Evolutionary conservation across 345 rosid species (phyloP), one percentile per base, ranked within the genome.

Genomic region (Anacardium occidentale): DNA sequence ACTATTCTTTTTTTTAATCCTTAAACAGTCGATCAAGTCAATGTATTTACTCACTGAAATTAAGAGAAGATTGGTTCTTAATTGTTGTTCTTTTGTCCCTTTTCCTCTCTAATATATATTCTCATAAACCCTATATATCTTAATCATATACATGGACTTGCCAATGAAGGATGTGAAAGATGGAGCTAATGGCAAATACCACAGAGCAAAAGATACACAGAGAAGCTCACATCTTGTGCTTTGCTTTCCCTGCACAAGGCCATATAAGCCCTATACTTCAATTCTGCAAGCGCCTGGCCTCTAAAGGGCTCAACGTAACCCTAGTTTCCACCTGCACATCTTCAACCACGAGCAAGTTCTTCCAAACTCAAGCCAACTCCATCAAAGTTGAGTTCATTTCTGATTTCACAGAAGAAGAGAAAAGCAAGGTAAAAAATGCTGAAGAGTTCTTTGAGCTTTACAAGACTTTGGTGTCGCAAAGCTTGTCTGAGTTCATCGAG

Each of bases 221-320:
- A 25, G 47, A 65, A 66, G 45, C 74, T 29, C 64, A 72, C 15
- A 80, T 18, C 62, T 84, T 60, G 79, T 86, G 18, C 13, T 83
- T 24, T 56, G 85, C 0, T 14, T 80, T 74, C 25, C 82, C 88
- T 1, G 20, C 48, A 8, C 90, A 83, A 76, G 90, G 94, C 10
- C 91, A 82, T 79, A 72, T 88, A 11, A 88, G 80, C 68, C 92
- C 92, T 26, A 74, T 84, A 55, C 79, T 86, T 63, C 87, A 86
- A 48, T 85, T 87, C 84, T 81, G 86, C 37, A 87, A 88, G 64
- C 88, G 87, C 55, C 45, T 90, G 12, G 74, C 69, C 75, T 79
- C 82, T 57, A 87, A 78, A 70, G 86, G 89, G 50, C 75, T 83
- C 14, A n/a, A 64, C 26, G 78, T 87, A 65, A 84, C 91, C 45